Base-by-base conservation (phyloP, 306 rosid genomes). In the Quillaja saponaria region DNA sequence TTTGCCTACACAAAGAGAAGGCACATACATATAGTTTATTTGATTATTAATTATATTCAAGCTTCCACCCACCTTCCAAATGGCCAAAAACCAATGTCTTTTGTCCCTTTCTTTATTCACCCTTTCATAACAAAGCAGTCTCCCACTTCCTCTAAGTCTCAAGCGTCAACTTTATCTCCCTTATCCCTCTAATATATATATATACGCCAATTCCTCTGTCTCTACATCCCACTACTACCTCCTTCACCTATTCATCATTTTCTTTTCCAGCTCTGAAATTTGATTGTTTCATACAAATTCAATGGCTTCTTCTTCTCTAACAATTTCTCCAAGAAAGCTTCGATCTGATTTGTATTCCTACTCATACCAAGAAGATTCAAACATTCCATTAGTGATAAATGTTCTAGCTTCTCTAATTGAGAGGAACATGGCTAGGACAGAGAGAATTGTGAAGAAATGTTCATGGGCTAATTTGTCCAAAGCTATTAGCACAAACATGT, bases 401-500 rank as follows among this genome's bases (percentile, higher is more conserved):
- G 97, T 88, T 21, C 80, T 91, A 18, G 82, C 96, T 49, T 88
- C 97, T 38, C 82, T 91, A 2, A 86, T 91, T 31, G 92, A 91
- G 72, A 82, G 96, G 28, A 88, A 39, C 76, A 78, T 88, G 86
- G 92, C 96, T 3, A 78, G 95, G 56, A 84, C 86, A 59, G 80
- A 82, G 13, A 84, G 96, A 52, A 88, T 88, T 61, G 77, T 75
- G 69, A 88, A 77, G 73, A 85, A 68, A 7, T 70, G 62, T 71
- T 77, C 81, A 9, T 52, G 63, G 70, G 69, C 28, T 8, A 25
- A 25, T 63, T 57, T 76, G 76, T 74, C 86, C 34, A 82, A 66
- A 61, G 71, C 77, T 20, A 48, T 51, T 0, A 76, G 62, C 46
- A 75, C 76, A 47, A 62, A 79, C 33, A 76, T 85, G 16, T 90